phyloP scores from a whole-genome alignment of 306 rosid genomes.

The Luffa acutangula region DNA sequence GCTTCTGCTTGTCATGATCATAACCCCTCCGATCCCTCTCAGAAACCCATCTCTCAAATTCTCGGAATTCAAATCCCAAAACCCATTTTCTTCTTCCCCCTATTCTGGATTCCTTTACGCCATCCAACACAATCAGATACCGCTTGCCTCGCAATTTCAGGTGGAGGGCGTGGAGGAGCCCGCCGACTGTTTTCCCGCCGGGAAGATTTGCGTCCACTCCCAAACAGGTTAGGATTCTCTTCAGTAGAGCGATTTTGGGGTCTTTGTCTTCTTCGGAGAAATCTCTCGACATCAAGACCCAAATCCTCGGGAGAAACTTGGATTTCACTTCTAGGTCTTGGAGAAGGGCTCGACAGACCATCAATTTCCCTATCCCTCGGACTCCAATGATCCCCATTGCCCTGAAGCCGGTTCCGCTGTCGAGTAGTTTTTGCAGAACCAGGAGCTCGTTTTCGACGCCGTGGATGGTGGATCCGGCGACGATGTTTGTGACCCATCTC shows the following conservation, averaged over 20 bases:
- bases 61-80: neutral
- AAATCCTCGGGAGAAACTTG: constrained; percentile 14
- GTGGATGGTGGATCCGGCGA: neutral
- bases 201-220: neutral
- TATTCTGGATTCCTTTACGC: no score
- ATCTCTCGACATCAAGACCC: neutral
- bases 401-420: constrained; percentile 6
- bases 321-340: neutral
- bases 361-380: constrained; percentile 17
- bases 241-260: neutral
- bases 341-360: constrained; percentile 9
- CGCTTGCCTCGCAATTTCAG: constrained; percentile 12
- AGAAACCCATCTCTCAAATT: constrained; percentile 17
- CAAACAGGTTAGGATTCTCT: neutral
- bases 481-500: neutral
- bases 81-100: neutral
- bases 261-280: no score
- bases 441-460: constrained; percentile 16
- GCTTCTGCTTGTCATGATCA: constrained; percentile 16
- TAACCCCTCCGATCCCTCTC: constrained; percentile 5
- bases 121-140: constrained; percentile 18
- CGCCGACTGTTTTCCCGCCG: neutral
- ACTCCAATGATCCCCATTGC: constrained; percentile 16
- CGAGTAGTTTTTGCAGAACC: constrained; percentile 5
- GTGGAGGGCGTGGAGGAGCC: constrained; percentile 13